These are phyloP conservation scores for Sordariomycetes sp. DNA, from an alignment of 2,329 filamentous ascomycete species.

Conservation along the genomic window DNA sequence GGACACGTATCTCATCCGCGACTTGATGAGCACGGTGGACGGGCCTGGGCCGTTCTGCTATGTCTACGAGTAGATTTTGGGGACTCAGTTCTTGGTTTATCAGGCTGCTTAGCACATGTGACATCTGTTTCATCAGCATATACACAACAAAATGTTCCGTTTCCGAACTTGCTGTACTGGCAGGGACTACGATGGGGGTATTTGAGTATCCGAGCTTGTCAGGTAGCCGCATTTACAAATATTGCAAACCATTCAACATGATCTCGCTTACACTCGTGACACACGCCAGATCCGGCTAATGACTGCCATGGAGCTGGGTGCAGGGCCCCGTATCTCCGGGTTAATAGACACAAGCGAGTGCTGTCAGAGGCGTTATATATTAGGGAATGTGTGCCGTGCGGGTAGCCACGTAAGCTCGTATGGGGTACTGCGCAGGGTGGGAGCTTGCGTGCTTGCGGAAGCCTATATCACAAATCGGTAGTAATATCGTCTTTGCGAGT, in stretches of 20 bases:
- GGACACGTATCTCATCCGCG: conserved; percentile 15
- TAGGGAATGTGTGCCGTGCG: not conserved
- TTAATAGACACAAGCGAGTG: not conserved
- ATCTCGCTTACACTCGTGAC: not conserved
- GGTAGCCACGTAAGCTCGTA: not conserved
- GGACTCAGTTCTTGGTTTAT: too few relatives aligned
- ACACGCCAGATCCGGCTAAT: not conserved
- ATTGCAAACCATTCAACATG: not conserved
- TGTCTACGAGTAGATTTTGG: conserved; percentile 12
- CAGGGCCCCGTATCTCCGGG: too few relatives aligned
- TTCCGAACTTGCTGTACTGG: not conserved
- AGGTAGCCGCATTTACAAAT: not conserved
- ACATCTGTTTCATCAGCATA: too few relatives aligned
- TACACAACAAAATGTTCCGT: too few relatives aligned
- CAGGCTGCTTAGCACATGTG: too few relatives aligned
- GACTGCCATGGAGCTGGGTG: not conserved
- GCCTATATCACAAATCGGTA: too few relatives aligned
- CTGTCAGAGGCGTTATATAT: not conserved
- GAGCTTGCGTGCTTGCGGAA: not conserved
- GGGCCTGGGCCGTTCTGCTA: conserved; percentile 21
- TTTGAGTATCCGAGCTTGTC: not conserved
- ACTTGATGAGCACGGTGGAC: conserved; percentile 18
- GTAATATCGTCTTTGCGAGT: too few relatives aligned
- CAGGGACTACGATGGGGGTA: too few relatives aligned
- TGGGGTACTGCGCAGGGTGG: not conserved